Evolutionary conservation across 2,329 filamentous ascomycete genomes (phyloP).

Genomic region (Colletotrichum sp.): DNA sequence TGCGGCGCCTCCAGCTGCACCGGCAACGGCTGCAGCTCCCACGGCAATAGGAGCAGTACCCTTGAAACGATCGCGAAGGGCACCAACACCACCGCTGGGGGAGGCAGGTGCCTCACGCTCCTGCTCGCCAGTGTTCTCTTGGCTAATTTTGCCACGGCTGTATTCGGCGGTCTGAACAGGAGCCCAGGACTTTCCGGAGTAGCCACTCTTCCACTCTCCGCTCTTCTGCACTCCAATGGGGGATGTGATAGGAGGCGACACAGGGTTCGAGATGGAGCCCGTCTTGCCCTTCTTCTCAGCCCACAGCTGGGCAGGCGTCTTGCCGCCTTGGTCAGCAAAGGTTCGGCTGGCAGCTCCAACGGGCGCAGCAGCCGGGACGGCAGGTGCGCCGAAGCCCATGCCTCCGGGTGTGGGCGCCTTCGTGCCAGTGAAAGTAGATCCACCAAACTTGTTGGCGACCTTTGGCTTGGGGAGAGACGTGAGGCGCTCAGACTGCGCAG

Average conservation of each 20-base stretch:
- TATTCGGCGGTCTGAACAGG: slow-evolving; percentile 78
- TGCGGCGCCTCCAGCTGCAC: slow-evolving; percentile 48
- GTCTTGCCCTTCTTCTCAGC: slow-evolving; percentile 94
- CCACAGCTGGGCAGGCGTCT: slow-evolving; percentile 96
- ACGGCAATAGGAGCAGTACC: slow-evolving; percentile 73
- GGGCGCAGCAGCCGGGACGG: slow-evolving; percentile 60
- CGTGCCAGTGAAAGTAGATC: slow-evolving; percentile 79
- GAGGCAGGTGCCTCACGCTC: slow-evolving; percentile 55
- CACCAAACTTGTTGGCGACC: slow-evolving; percentile 86
- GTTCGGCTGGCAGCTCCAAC: slow-evolving; percentile 86
- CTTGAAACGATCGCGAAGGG: slow-evolving; percentile 84
- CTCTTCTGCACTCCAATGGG: slow-evolving; percentile 73
- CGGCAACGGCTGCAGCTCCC: slow-evolving; percentile 34
- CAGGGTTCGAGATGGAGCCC: slow-evolving; percentile 52
- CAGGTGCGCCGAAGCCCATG: slow-evolving; percentile 67
- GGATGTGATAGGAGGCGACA: slow-evolving; percentile 46
- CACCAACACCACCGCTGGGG: slow-evolving; percentile 69
- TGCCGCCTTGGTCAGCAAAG: slow-evolving; percentile 93
- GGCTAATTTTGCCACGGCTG: slow-evolving; percentile 61
- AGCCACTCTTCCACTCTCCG: slow-evolving; percentile 92
- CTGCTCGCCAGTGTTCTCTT: slow-evolving; percentile 68
- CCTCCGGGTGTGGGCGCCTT: slow-evolving; percentile 83
- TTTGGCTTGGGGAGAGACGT: slow-evolving; percentile 93
- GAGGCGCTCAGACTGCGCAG: slow-evolving; percentile 74
- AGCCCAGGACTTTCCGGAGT: slow-evolving; percentile 88